Evolutionary conservation across 345 rosid genomes (phyloP), one percentile per base, ranked within the genome.

Genomic region (Dipteronia dyeriana): DNA sequence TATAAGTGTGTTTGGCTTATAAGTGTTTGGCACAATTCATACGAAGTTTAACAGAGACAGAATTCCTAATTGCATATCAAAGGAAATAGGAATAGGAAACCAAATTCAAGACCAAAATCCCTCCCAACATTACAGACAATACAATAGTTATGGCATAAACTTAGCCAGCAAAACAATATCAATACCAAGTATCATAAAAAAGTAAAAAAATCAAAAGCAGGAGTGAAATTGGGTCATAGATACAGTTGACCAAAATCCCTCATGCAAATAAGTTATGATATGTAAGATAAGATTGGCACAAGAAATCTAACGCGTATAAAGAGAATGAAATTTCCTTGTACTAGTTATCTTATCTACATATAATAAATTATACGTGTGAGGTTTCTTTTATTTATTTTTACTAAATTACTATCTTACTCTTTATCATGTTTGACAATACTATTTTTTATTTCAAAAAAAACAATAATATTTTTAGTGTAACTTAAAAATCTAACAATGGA

Each of bases 21-120:
- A n/a, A n/a, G 17, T 54, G 47, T 47, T 23, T 9, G 29, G 65
- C 53, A 31, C 22, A 45, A 59, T 23, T 76, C 70, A 75, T 19
- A 26, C 8, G 64, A 75, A 66, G 31, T 45, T 45, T 22, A 38
- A 9, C 26, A 72, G 61, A 75, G 17, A n/a, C n/a, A 49, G 51
- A 31, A 45, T 45, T 51, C 0, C 19, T 0, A 39, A 70, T 68
- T 45, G 22, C n/a, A 63, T 13, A n/a, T n/a, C n/a, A 39, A 62
- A 25, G 69, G 49, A 31, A 69, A 74, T 17, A 23, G 25, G 7
- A 69, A 57, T 14, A 66, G 70, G 0, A 22, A 78, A 17, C 73
- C 31, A 73, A 53, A 59, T 43, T 51, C 60, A 66, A 78, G 45
- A 63, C 43, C 49, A 66, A 26, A 39, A 49, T 17, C 26, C 20